Evolutionary conservation across 164 flowering plant genomes (phyloP).

Genomic region (Liquidambar formosana): DNA sequence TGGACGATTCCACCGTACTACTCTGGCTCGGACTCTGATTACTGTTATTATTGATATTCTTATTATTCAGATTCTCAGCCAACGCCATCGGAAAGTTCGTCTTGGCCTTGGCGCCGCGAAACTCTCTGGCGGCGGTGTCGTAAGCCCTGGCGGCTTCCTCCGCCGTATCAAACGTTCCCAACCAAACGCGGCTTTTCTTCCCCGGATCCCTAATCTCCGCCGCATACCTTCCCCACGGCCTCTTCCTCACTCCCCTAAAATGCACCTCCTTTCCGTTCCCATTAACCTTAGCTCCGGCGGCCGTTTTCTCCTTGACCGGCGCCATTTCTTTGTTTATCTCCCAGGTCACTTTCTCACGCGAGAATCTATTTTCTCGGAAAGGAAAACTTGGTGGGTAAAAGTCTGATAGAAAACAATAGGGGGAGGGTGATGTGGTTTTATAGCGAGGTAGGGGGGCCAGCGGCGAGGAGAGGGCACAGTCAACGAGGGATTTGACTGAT

Average conservation of each 20-base stretch:
- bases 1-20: slow-evolving; percentile 55
- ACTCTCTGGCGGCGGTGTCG: slow-evolving; percentile 53
- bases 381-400: not conserved
- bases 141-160: slow-evolving; percentile 55
- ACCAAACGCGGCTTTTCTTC: slow-evolving; percentile 56
- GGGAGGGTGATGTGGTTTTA: slow-evolving; percentile 13
- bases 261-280: slow-evolving; percentile 28
- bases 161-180: slow-evolving; percentile 58
- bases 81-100: slow-evolving; percentile 40
- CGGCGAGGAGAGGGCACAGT: slow-evolving; percentile 22
- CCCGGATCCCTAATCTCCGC: slow-evolving; percentile 62
- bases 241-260: slow-evolving; percentile 53
- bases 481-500: slow-evolving; percentile 49
- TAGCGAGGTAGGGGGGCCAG: slow-evolving; percentile 7
- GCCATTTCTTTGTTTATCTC: slow-evolving; percentile 38
- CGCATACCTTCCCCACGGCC: slow-evolving; percentile 67
- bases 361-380: not conserved
- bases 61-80: slow-evolving; percentile 8
- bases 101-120: slow-evolving; percentile 59
- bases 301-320: slow-evolving; percentile 22
- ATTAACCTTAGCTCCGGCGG: slow-evolving; percentile 14
- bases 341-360: not conserved
- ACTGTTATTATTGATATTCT: not conserved
- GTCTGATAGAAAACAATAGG: slow-evolving; percentile 1
- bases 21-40: slow-evolving; percentile 52